phyloP scores from a whole-genome alignment of 805 yeast genomes.

The Candida methanosorbosa region DNA sequence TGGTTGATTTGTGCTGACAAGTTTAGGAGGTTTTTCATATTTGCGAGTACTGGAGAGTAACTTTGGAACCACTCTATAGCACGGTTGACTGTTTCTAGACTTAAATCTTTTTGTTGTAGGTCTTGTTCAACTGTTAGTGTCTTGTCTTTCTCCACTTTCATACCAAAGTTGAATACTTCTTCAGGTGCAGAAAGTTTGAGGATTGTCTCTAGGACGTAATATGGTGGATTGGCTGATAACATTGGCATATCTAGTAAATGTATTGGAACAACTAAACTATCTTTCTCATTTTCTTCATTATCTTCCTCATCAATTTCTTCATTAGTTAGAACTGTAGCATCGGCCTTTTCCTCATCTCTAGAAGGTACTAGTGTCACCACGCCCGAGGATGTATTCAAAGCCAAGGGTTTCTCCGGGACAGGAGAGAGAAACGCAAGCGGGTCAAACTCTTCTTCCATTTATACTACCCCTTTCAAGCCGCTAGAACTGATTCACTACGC shows the following conservation, averaged over 20 bases:
- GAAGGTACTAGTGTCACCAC: too few species aligned
- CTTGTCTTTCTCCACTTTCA: constrained; percentile 4
- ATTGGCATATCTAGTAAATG: constrained; percentile 56
- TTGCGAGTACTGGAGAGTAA: constrained; percentile 26
- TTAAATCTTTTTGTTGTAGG: constrained; percentile 27
- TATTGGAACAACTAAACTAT: constrained; percentile 13
- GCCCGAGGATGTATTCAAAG: too few species aligned
- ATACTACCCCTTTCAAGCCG: background rate
- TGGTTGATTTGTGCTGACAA: constrained; percentile 16
- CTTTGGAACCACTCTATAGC: constrained; percentile 37
- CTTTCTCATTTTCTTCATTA: constrained; percentile 3
- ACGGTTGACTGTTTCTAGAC: constrained; percentile 11
- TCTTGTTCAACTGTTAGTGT: constrained; percentile 4
- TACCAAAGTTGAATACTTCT: constrained; percentile 42
- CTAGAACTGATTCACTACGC: too few species aligned
- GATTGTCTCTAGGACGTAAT: constrained; percentile 31
- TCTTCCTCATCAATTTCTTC: background rate
- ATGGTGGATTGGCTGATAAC: constrained; percentile 37
- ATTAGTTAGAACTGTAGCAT: too few species aligned
- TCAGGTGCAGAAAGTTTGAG: constrained; percentile 41
- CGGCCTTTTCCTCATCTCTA: too few species aligned
- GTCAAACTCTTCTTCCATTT: constrained; percentile 3
- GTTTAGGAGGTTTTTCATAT: constrained; percentile 17
- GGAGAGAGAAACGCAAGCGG: constrained; percentile 2
- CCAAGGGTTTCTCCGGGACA: background rate